Conservation (phyloP, 2,329 filamentous ascomycete genomes). For the Cladorrhinum sp. region DNA sequence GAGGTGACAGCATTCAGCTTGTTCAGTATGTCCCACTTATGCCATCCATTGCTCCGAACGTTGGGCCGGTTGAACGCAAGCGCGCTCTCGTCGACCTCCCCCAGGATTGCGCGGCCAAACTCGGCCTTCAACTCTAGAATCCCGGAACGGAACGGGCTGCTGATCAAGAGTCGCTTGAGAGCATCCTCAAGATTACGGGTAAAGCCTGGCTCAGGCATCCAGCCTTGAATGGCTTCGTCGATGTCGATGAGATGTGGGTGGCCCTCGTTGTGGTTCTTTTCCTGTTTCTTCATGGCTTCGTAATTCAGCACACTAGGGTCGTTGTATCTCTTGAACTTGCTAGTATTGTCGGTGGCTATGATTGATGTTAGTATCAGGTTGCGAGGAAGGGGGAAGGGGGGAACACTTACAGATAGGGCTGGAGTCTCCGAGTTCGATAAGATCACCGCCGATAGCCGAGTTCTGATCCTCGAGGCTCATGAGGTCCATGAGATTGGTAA, state of each 20-base stretch:
- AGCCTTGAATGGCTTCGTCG: background rate
- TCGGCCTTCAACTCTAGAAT: slow-evolving; percentile 29
- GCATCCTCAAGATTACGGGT: slow-evolving; percentile 10
- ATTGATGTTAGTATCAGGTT: background rate
- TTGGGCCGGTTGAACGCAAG: slow-evolving; percentile 27
- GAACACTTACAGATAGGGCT: background rate
- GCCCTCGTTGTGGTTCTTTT: background rate
- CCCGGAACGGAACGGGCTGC: slow-evolving; percentile 24
- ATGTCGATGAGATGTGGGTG: background rate
- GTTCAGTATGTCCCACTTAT: slow-evolving; percentile 11
- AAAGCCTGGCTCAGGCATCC: slow-evolving; percentile 1
- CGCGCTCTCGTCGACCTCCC: slow-evolving; percentile 18
- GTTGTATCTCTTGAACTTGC: background rate
- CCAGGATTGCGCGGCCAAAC: slow-evolving; percentile 31
- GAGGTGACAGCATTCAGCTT: slow-evolving; percentile 19
- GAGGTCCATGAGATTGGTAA: background rate
- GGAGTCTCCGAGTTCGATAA: background rate
- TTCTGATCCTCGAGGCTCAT: background rate
- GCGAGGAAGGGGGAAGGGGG: too few relatives aligned
- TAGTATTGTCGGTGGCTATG: background rate
- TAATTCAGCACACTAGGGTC: background rate
- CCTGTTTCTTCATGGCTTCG: slow-evolving; percentile 1
- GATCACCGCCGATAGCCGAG: background rate
- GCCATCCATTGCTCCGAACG: slow-evolving; percentile 28
- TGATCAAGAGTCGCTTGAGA: slow-evolving; percentile 16